Base-by-base conservation (phyloP, 805 yeast species). In the Zygoascus biomembranicola region DNA sequence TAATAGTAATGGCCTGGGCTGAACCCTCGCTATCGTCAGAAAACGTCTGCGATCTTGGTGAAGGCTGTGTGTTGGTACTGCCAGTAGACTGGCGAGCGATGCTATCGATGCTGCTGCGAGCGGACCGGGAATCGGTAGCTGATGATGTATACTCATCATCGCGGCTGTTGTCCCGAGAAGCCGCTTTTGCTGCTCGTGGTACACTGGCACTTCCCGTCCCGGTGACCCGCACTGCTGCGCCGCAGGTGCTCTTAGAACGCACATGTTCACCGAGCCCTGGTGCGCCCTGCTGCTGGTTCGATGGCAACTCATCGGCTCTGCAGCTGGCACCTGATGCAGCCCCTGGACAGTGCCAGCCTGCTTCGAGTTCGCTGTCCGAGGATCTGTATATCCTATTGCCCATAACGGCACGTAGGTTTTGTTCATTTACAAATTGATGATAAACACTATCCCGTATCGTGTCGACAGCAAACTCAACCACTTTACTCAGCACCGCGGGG, bases 1-100 rank as follows among this genome's bases (percentile, higher is more conserved):
- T 35, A 3, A 35, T 35, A n/a, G 39, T 8, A 11, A 11, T 35
- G 4, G 39, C 47, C 3, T 3, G 45, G 6, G 20, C 16, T 11
- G 45, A 5, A 5, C 16, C 16, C n/a, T 18, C 16, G 47, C 26
- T 28, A 11, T 44, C 47, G 19, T 44, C 47, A 5, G 47, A 44
- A 44, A 20, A 44, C 26, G 47, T 20, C 31, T 19, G 47, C 16
- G 47, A 44, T 19, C 20, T 48, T 19, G 8, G 32, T 39, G 26
- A 49, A 26, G 52, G 39, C 14, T 54, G 47, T 9, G 43, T 32
- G n/a, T n/a, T 18, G 32, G 54, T 13, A 9, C 47, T 16, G 32
- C 16, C n/a, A 16, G 43, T 16, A 3, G 31, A 14, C 3, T n/a
- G 39, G 5, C 39, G 13, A 5, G 13, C 10, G 5, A 35, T 35